Conservation (phyloP, 805 yeast genomes). For the Kuraishia cidri region DNA sequence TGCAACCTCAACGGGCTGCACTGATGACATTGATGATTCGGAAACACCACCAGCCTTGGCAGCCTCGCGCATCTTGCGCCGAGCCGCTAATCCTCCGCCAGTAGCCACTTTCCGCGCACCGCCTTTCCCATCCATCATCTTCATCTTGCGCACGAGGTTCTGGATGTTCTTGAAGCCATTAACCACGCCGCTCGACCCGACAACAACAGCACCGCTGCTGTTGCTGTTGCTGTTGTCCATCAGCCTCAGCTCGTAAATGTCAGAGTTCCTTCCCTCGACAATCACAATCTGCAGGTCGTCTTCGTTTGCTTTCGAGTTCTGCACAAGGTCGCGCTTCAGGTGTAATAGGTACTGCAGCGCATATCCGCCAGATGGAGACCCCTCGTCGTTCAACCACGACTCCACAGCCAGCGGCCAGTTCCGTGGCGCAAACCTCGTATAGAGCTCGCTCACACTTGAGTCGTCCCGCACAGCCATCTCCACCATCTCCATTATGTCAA, state of each 20-base stretch:
- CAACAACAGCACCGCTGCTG: too few relatives aligned
- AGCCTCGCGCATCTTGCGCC: conserved; percentile 31
- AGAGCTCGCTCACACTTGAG: conserved; percentile 8
- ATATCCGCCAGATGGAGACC: conserved; percentile 88
- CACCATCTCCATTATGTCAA: conserved; percentile 22
- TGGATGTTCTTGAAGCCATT: conserved; percentile 95
- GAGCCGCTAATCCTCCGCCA: conserved; percentile 28
- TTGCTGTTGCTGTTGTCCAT: conserved; percentile 14
- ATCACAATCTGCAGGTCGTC: conserved; percentile 19
- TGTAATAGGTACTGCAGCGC: conserved; percentile 56
- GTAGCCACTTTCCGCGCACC: conserved; percentile 17
- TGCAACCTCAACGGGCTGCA: conserved; percentile 12
- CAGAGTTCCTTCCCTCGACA: conserved; percentile 65
- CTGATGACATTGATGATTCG: too few relatives aligned
- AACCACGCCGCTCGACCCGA: conserved; percentile 57
- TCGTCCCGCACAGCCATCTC: conserved; percentile 8
- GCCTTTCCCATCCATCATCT: conserved; percentile 22
- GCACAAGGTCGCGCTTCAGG: conserved; percentile 15
- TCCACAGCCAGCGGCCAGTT: conserved; percentile 51
- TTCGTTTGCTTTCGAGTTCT: conserved; percentile 9
- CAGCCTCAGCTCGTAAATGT: conserved; percentile 62
- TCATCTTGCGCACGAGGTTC: conserved; percentile 79
- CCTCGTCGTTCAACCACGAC: conserved; percentile 69
- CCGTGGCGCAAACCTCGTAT: conserved; percentile 35
- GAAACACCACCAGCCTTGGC: conserved; percentile 13